Base-by-base conservation (phyloP, 2,329 filamentous ascomycete genomes). In the Aspergillus neotritici region DNA sequence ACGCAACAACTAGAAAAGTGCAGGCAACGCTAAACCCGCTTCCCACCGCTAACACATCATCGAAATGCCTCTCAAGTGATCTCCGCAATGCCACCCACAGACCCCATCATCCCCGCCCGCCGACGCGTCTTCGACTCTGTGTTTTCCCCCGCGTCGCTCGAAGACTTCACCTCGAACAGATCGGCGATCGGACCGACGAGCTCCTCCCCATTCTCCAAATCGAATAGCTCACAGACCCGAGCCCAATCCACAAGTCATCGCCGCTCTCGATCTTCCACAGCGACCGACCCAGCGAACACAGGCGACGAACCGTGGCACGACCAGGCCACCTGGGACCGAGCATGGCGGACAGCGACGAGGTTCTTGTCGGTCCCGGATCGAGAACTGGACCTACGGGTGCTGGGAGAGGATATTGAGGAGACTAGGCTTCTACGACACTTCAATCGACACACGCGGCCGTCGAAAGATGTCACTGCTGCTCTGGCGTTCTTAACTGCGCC, bases 121-220 rank as follows among this genome's bases (percentile, higher is more conserved):
- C 64, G 63, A 54, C 68, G 67, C 50, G 62, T 72, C 15, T 70
- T 71, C 51, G 57, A 57, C 43, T 70, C 69, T 10, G 68, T 72
- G 37, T 71, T 72, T 48, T 60, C 68, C 37, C 60, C 66, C 38
- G 54, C 65, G 41, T 62, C 62, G 13, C 51, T 62, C n/a, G 60
- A 62, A 41, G 57, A 58, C 51, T 57, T 56, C 43, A 47, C 60
- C 32, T 52, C 64, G 13, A 56, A 56, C 7, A 58, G 56, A n/a
- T 54, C 56, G 11, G 46, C 52, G 43, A 46, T 54, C 35, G 54
- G 54, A 9, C 54, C 54, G 16, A 50, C 44, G 15, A 45, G 28
- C 36, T 45, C 47, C 31, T 51, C 41, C 13, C 47, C 49, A 9
- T 25, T 25, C 21, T 25, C 21, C 21, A 25, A 25, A 9, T 25